Evolutionary conservation across 768 basidiomycete species (phyloP), one percentile per base, ranked within the genome.

Genomic region (Scleroderma bovista): DNA sequence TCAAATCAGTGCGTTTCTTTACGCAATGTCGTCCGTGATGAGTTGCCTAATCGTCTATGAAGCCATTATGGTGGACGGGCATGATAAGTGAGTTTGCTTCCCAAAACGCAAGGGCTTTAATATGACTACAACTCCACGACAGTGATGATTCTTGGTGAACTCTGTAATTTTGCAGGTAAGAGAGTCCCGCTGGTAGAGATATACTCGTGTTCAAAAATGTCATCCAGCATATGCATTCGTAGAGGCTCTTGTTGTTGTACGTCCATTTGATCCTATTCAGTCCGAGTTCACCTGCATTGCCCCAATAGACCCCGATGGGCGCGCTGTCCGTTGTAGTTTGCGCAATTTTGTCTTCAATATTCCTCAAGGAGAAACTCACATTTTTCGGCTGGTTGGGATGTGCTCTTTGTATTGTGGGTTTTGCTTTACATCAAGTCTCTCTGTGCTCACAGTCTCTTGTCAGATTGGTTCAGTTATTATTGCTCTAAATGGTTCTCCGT

Each of bases 341-440:
- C 66, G 93, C 94, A 44, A 87, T 95, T 31, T 72, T 97, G 16
- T 94, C 94, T 7, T 93, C 91, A 26, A 75, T 95, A 56, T 90
- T 98, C 72, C 85, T 99, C 59, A 83, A 94, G 43, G 95, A 97
- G 67, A 90, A 76, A 47, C 79, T 99, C 39, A 88, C 85, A 32
- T 91, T 97, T 69, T 98, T 99, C 64, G 95, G 96, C 44, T 97
- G 94, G 93, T 75, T 98, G 54, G 95, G 93, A 17, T 96, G 93
- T 67, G 79, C 72, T 15, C 78, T 98, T 16, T 95, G 92, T 69
- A 91, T 98, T 61, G 86, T 93, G 59, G 60, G 90, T 70, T 33
- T 12, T 13, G 24, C 9, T 29, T 29, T 4, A 32, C 5, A 40
- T 52, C 40, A 39, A 16, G 11, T 46, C 16, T 8, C 20, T 40